Percentiles rank a stretch among this genome's conserved stretches.
phyloP scores from a whole-genome alignment of 495 filamentous ascomycete genomes.

The Hypomontagnella submonticulosa region DNA sequence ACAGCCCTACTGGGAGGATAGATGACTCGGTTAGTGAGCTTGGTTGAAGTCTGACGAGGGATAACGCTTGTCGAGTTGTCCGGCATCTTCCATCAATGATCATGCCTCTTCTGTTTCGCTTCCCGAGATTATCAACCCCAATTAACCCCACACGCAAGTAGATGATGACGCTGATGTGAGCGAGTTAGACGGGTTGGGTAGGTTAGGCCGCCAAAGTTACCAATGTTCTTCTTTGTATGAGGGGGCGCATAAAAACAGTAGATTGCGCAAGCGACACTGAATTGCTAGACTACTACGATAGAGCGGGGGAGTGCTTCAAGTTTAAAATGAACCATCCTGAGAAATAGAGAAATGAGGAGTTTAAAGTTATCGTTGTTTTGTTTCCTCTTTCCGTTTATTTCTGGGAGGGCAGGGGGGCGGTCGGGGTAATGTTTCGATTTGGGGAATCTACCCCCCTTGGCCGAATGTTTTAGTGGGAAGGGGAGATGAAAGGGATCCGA shows the following conservation, averaged over 20 bases:
- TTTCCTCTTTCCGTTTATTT: slow-evolving; percentile 11
- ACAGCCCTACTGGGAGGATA: slow-evolving; percentile 13
- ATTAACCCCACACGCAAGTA: slow-evolving; percentile 11
- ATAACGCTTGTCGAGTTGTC: slow-evolving; percentile 29
- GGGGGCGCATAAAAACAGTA: slow-evolving; percentile 31
- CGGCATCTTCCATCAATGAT: slow-evolving; percentile 8
- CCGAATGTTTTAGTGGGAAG: slow-evolving; percentile 31
- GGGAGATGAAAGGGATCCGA: slow-evolving; percentile 35
- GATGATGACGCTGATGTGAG: slow-evolving; percentile 1
- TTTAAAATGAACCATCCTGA: slow-evolving; percentile 35
- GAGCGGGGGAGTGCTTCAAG: slow-evolving; percentile 23
- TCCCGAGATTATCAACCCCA: slow-evolving; percentile 34
- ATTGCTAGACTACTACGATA: slow-evolving; percentile 16
- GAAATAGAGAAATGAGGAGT: slow-evolving; percentile 14
- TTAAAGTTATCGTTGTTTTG: slow-evolving; percentile 20
- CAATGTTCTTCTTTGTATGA: neutral
- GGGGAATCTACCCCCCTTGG: slow-evolving; percentile 19
- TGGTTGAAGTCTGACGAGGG: slow-evolving; percentile 29
- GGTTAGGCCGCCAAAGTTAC: no score
- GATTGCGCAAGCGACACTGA: slow-evolving; percentile 19
- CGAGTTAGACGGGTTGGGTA: neutral
- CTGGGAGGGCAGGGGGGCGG: slow-evolving; percentile 7
- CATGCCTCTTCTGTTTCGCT: slow-evolving; percentile 22
- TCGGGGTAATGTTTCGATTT: slow-evolving; percentile 29
- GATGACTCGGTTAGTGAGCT: slow-evolving; percentile 16